phyloP scores from a whole-genome alignment of 2,329 filamentous ascomycete species.

The Paracorniculantispora psalliotae region DNA sequence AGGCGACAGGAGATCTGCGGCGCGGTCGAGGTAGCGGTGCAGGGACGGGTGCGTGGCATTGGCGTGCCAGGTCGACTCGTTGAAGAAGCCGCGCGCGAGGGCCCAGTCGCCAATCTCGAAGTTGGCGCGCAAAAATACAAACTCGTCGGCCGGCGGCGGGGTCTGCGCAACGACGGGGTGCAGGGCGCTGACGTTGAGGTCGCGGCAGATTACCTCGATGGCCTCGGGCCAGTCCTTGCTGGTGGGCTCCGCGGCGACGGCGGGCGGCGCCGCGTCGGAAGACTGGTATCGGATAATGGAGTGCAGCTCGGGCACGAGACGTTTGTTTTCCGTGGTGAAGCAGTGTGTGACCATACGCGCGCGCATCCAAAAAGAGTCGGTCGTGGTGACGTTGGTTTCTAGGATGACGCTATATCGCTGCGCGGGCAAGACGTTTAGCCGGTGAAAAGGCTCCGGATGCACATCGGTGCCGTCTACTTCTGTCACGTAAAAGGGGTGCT shows the following conservation, averaged over 20 bases:
- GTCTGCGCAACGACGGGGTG: slow-evolving; percentile 32
- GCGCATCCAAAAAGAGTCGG: slow-evolving; percentile 58
- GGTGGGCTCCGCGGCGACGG: slow-evolving; percentile 20
- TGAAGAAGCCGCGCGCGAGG: slow-evolving; percentile 50
- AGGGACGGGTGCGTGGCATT: slow-evolving; percentile 32
- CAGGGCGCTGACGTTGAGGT: slow-evolving; percentile 47
- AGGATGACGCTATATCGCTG: slow-evolving; percentile 67
- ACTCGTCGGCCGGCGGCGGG: slow-evolving; percentile 32
- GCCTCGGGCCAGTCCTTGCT: slow-evolving; percentile 47
- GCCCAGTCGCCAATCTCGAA: slow-evolving; percentile 52
- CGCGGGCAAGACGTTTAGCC: slow-evolving; percentile 62
- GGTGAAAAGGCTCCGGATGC: slow-evolving; percentile 51
- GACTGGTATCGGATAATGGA: slow-evolving; percentile 28
- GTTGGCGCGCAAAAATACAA: slow-evolving; percentile 44
- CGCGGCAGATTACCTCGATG: slow-evolving; percentile 45
- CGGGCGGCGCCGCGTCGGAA: fast-evolving
- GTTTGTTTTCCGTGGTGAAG: slow-evolving; percentile 29
- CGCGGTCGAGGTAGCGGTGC: slow-evolving; percentile 29
- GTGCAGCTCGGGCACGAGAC: slow-evolving; percentile 26
- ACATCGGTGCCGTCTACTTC: slow-evolving; percentile 68
- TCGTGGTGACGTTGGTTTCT: slow-evolving; percentile 50
- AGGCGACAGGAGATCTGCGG: background rate
- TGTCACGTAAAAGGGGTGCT: slow-evolving; percentile 58
- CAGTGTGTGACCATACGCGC: slow-evolving; percentile 42
- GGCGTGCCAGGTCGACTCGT: slow-evolving; percentile 43